These are phyloP conservation scores for Erucastrum elatum DNA, from an alignment of 345 rosid species.

Conservation along the genomic window DNA sequence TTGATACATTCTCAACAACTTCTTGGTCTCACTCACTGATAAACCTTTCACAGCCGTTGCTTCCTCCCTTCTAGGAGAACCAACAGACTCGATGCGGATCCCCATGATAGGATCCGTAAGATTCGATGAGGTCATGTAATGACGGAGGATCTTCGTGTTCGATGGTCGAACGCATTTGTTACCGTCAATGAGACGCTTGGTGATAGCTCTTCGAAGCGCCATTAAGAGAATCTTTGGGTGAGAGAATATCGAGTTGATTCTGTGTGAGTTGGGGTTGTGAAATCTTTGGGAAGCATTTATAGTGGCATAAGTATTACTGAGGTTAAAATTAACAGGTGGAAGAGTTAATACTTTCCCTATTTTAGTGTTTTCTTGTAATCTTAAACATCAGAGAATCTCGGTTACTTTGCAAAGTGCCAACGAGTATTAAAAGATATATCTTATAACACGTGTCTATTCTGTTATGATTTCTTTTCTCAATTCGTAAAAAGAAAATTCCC, in stretches of 20 bases:
- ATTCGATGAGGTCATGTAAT: conserved; percentile 48
- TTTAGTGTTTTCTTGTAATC: neutral
- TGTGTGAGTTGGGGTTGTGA: conserved; percentile 6
- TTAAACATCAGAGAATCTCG: too few relatives aligned
- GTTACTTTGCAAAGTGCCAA: neutral
- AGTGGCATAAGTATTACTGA: neutral
- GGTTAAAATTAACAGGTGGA: neutral
- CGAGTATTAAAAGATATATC: neutral
- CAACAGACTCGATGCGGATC: conserved; percentile 19
- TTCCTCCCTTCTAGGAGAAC: conserved; percentile 16
- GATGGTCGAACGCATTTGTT: conserved; percentile 12
- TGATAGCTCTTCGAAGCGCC: conserved; percentile 54
- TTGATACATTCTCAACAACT: conserved; percentile 57
- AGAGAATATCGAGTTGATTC: conserved; percentile 21
- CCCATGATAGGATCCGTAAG: conserved; percentile 29
- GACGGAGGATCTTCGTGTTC: conserved; percentile 30
- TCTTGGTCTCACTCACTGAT: conserved; percentile 56
- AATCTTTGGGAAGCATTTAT: conserved; percentile 10
- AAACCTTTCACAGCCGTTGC: conserved; percentile 33
- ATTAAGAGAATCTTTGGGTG: conserved; percentile 33
- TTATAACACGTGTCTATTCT: neutral
- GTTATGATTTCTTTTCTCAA: neutral
- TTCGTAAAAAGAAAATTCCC: neutral
- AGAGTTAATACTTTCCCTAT: neutral
- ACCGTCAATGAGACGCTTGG: conserved; percentile 43